Base-by-base conservation (phyloP, 495 filamentous ascomycete species). In the Entonaema liquescens region DNA sequence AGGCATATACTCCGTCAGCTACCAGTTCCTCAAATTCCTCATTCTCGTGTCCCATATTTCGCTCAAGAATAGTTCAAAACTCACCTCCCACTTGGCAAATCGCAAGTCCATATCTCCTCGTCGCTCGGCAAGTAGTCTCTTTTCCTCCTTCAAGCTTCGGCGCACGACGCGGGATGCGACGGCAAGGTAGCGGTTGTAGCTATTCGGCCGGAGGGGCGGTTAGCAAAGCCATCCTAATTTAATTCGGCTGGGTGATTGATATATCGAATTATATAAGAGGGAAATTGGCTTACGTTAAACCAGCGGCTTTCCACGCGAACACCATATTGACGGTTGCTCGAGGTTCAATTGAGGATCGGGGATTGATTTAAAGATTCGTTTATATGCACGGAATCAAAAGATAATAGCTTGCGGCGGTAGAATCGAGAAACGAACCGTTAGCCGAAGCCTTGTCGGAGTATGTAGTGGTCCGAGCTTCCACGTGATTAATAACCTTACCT, bases 251-350 rank as follows among this genome's bases (percentile, higher is more conserved):
- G 33, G 54, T 31, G 29, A 31, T 52, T 33, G 35, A 31, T 53
- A 2, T 68, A 73, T 76, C 63, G 71, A 79, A 3, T 58, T 26
- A 13, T 25, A 62, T 47, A 21, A 44, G 5, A n/a, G 15, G 55
- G 56, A 5, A 59, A 42, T 42, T 31, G 52, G 75, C 91, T 81
- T 90, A 98, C 96, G 91, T 97, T 76, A 98, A 85, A 85, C 96
- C 95, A 78, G 95, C 91, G 77, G 94, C 88, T 91, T 98, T 98
- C 96, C 96, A 99, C 78, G 94, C 92, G 83, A 93, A 95, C 81
- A 92, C 88, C 95, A 99, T 99, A 86, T 89, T 93, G 90, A 89
- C 80, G 78, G 67, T 79, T 68, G 67, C 70, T 78, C 76, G 62
- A 73, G 73, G 73, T 66, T 63, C 50, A 59, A 62, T 70, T 72